A percentile compares a stretch with the other conserved stretches of the same genome.
Conservation (phyloP, 139 green algal genomes). For the Tetradesmus obliquus region DNA sequence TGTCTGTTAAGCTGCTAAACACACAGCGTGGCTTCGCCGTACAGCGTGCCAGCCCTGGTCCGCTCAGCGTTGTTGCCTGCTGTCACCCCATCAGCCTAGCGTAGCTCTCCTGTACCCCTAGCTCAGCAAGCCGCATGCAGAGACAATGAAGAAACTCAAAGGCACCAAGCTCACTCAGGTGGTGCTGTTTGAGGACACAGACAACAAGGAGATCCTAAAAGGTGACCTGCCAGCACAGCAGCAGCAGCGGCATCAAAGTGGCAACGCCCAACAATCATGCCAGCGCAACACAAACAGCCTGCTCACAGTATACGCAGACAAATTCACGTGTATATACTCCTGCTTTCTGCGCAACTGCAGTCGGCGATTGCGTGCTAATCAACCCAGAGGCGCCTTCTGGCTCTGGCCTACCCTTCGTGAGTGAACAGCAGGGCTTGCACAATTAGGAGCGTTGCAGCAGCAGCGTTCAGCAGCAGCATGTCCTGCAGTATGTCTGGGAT, state of each 20-base stretch:
- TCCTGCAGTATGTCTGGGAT: not conserved
- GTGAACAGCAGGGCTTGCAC: not conserved
- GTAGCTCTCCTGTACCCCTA: not conserved
- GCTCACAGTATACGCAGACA: not conserved
- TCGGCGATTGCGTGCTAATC: conserved; percentile 51
- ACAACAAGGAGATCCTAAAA: not conserved
- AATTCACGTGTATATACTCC: not conserved
- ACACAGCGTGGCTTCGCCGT: not conserved
- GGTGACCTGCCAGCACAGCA: not conserved
- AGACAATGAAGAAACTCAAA: not conserved
- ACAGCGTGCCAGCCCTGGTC: too few species aligned
- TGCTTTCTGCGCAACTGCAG: conserved; percentile 31
- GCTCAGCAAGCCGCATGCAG: not conserved
- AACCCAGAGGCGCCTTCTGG: conserved; percentile 34
- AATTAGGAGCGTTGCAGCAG: not conserved
- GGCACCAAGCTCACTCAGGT: not conserved
- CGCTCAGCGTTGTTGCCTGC: not conserved
- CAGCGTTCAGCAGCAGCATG: not conserved
- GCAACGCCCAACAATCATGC: not conserved
- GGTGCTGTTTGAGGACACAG: not conserved
- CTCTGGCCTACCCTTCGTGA: conserved; percentile 41
- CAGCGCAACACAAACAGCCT: not conserved
- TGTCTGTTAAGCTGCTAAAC: too few species aligned
- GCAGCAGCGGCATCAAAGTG: not conserved
- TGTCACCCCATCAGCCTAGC: not conserved